Evolutionary conservation across 2,329 filamentous ascomycete species (phyloP), one percentile per base, ranked within the genome.

Genomic region (Pseudogymnoascus destructans): DNA sequence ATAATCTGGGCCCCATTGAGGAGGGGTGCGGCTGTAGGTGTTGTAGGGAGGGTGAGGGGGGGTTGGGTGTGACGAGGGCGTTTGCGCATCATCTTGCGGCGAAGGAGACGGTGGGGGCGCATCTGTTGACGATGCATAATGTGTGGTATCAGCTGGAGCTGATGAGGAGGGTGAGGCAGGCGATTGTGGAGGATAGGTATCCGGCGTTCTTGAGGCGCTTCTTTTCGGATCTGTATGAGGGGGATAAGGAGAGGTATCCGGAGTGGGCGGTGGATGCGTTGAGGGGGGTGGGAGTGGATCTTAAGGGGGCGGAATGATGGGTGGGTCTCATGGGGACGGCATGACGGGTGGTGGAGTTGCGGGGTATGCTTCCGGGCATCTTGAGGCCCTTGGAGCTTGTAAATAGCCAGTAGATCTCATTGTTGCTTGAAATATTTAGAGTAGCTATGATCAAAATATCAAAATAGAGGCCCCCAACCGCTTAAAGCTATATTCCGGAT

Each of bases 41-140:
- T 73, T 98, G 93, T 70, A 78, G 82, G 57, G 9, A 5, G 13
- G 78, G 77, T 4, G 77, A 86, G 27, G 87, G 86, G 25, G 85
- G 87, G 0, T 74, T 96, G 62, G 89, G 86, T 13, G 81, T 97
- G 63, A 95, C 91, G 2, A 79, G 87, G 62, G 91, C 93, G 3
- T 96, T 90, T 71, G 83, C 97, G 54, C 85, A 96, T 69, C 93
- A 98, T 73, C 83, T 95, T 63, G 85, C 88, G 0, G 86, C 86
- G 25, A 98, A 98, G 73, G 93, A 98, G 75, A 98, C 93, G 0
- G 91, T 89, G 1, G 89, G 92, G 6, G 93, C 95, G 13, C 78
- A 82, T 69, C 75, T 89, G 21, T 74, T 98, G 58, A 95, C 89
- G 0, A 89, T 97, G 68, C 93, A 98, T 71, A 98, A 98, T 68